These are phyloP conservation scores for Candida tropicalis DNA, from an alignment of 1,139 yeast species.

Conservation along the genomic window DNA sequence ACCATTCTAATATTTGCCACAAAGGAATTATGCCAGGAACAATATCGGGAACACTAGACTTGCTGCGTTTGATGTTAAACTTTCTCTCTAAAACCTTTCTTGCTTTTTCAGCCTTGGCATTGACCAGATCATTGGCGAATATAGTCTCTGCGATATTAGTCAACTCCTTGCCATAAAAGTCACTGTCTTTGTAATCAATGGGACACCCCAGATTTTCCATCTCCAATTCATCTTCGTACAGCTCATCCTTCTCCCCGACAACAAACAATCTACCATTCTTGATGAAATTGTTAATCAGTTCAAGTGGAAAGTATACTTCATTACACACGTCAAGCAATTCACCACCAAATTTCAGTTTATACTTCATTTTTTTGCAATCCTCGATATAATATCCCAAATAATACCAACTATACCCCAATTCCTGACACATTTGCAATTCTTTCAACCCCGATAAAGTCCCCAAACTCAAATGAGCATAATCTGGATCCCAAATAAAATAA, in stretches of 20 bases:
- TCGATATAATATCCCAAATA: constrained; percentile 79
- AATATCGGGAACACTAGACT: constrained; percentile 38
- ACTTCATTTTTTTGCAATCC: constrained; percentile 80
- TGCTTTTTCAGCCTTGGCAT: constrained; percentile 24
- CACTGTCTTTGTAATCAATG: constrained; percentile 15
- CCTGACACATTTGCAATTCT: constrained; percentile 60
- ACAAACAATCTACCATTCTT: constrained; percentile 47
- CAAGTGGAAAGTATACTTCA: constrained; percentile 47
- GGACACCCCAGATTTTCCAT: constrained; percentile 24
- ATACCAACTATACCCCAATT: constrained; percentile 50
- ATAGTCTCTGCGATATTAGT: constrained; percentile 38
- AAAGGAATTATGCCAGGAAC: constrained; percentile 57
- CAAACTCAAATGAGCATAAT: constrained; percentile 64
- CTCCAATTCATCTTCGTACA: constrained; percentile 18
- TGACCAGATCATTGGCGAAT: constrained; percentile 26
- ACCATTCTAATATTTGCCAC: constrained; percentile 39
- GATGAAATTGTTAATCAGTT: constrained; percentile 31
- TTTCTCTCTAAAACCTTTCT: constrained; percentile 20
- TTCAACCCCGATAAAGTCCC: constrained; percentile 80
- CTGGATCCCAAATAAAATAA: constrained; percentile 90
- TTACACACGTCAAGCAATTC: constrained; percentile 60
- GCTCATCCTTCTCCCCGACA: constrained; percentile 22
- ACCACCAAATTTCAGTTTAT: constrained; percentile 80
- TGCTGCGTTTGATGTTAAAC: constrained; percentile 8
- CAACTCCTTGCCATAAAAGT: constrained; percentile 15